Conservation (phyloP, 106 monocot species). For the Dendrobium officinale region DNA sequence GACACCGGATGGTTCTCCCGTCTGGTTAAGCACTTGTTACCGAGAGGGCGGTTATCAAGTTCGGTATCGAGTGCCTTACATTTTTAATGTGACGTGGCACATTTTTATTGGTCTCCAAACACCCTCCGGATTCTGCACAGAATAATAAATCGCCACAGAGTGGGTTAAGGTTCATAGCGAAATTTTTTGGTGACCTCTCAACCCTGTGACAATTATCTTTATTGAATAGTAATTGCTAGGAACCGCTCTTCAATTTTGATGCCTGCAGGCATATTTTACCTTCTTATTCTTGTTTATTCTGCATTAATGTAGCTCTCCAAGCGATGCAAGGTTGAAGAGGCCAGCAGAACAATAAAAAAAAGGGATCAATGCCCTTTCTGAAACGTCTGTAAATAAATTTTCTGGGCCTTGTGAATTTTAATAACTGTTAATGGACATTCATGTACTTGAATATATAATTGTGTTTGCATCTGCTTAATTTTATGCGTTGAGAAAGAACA, state of each 20-base stretch:
- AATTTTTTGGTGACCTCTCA: neutral
- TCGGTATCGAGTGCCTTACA: too few species aligned
- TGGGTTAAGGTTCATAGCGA: neutral
- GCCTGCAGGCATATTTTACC: neutral
- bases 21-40: too few species aligned
- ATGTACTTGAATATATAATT: neutral
- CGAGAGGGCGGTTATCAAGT: too few species aligned
- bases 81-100: too few species aligned
- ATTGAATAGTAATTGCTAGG: neutral
- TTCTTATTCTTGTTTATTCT: neutral
- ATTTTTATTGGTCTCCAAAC: too few species aligned
- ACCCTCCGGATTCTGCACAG: too few species aligned
- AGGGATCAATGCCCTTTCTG: neutral
- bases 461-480: neutral
- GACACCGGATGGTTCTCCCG: too few species aligned
- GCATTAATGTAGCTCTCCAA: neutral
- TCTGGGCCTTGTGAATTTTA: neutral
- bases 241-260: neutral
- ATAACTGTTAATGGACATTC: neutral
- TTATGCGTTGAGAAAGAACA: neutral
- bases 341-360: neutral
- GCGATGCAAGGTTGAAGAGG: neutral
- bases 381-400: slow-evolving; percentile 3
- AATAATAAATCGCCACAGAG: neutral
- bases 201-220: neutral